These are phyloP conservation scores for Podaxis rugospora DNA, from an alignment of 768 basidiomycete species.

Conservation along the genomic window DNA sequence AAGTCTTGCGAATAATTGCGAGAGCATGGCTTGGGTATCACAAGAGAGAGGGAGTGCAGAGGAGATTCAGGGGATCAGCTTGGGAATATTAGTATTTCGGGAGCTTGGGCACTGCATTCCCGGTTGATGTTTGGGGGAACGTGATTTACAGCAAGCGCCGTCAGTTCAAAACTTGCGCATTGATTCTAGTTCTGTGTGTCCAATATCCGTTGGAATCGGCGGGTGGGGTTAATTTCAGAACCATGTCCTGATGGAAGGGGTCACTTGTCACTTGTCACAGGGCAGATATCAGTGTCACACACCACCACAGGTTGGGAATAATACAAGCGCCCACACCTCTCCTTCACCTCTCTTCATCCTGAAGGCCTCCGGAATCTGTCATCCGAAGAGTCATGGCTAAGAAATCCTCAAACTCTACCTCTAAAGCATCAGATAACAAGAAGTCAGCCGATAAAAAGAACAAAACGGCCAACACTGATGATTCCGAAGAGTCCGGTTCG, in stretches of 20 bases:
- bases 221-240: neutral
- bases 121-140: neutral
- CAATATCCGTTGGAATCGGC: neutral
- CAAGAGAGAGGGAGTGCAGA: neutral
- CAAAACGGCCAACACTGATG: constrained; percentile 19
- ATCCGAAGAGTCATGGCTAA: constrained; percentile 2
- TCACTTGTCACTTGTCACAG: too few species aligned
- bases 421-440: constrained; percentile 31
- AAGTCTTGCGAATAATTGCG: neutral
- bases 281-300: neutral
- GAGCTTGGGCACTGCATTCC: too few species aligned
- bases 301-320: neutral
- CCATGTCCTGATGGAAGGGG: neutral
- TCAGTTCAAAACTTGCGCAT: neutral
- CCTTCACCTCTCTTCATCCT: neutral
- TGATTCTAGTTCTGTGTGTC: neutral
- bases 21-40: neutral
- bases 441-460: constrained; percentile 33
- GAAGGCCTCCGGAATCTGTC: neutral
- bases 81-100: too few species aligned
- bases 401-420: constrained; percentile 24
- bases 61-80: neutral
- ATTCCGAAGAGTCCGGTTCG: constrained; percentile 28
- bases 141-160: neutral
- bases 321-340: neutral